Conservation (phyloP, 345 rosid genomes). For the Combretum micranthum region DNA sequence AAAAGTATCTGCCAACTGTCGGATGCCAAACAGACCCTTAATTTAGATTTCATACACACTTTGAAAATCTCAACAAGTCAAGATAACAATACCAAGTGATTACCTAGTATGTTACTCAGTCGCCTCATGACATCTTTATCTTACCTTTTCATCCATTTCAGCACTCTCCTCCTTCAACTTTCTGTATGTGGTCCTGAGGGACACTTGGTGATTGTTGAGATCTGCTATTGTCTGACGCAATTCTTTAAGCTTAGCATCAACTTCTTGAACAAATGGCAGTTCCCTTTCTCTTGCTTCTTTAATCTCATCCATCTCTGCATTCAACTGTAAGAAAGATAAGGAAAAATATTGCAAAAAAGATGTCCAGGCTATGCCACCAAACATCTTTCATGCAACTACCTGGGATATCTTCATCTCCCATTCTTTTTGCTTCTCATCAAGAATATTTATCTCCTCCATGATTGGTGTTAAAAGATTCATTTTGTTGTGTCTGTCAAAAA, state of each 20-base stretch:
- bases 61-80: background rate
- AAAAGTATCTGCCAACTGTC: no score
- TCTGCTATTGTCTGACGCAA: constrained; percentile 49
- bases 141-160: constrained; percentile 62
- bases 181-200: constrained; percentile 45
- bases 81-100: background rate
- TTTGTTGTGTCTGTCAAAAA: constrained; percentile 47
- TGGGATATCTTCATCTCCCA: constrained; percentile 57
- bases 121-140: background rate
- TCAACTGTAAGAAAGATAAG: constrained; percentile 41
- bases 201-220: constrained; percentile 70
- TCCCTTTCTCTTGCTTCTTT: constrained; percentile 65
- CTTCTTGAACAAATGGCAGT: constrained; percentile 62
- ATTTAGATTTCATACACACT: no score
- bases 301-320: constrained; percentile 59
- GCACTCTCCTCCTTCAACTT: constrained; percentile 56
- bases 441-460: constrained; percentile 50
- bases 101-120: background rate
- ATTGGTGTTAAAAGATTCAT: constrained; percentile 48
- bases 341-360: background rate
- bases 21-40: no score
- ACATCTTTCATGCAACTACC: constrained; percentile 30
- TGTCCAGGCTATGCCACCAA: constrained; percentile 3
- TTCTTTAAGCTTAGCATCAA: constrained; percentile 53
- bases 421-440: constrained; percentile 60